Evolutionary conservation across 192 early-diverging fungal genomes (phyloP).

Genomic region (Ambispora gerdemannii): DNA sequence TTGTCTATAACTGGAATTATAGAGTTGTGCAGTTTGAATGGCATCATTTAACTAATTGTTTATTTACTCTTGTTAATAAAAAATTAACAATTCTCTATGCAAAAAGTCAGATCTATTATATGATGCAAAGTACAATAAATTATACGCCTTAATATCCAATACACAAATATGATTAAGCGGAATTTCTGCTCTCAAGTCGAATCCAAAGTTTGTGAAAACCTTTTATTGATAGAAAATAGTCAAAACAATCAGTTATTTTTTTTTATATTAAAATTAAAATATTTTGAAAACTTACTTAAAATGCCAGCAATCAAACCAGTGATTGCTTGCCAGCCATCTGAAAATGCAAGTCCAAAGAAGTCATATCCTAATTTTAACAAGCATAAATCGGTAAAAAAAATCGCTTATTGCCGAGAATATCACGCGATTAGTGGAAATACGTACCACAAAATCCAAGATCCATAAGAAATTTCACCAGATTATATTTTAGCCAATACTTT

Average conservation of each 20-base stretch:
- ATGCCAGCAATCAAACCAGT: slow-evolving; percentile 51
- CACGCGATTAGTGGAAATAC: slow-evolving; percentile 36
- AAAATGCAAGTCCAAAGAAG: slow-evolving; percentile 47
- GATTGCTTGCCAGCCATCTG: slow-evolving; percentile 49
- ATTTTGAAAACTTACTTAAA: slow-evolving; percentile 18
- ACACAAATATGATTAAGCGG: too few species aligned
- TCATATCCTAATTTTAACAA: slow-evolving; percentile 48
- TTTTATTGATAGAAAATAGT: neutral
- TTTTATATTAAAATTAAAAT: neutral
- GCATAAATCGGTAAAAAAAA: slow-evolving; percentile 21
- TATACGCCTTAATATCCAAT: too few species aligned
- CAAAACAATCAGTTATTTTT: neutral
- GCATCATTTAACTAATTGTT: too few species aligned
- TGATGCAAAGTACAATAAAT: too few species aligned
- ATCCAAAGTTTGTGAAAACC: neutral
- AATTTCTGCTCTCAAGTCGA: neutral
- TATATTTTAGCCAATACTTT: slow-evolving; percentile 53
- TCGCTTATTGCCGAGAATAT: too few species aligned
- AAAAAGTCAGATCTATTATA: too few species aligned
- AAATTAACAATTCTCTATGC: too few species aligned
- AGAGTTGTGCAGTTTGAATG: too few species aligned
- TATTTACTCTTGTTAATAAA: too few species aligned
- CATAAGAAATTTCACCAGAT: slow-evolving; percentile 60
- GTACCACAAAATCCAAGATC: slow-evolving; percentile 76
- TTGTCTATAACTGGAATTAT: too few species aligned